phyloP scores from a whole-genome alignment of 768 basidiomycete species.

The Tricholoma flavovirens region DNA sequence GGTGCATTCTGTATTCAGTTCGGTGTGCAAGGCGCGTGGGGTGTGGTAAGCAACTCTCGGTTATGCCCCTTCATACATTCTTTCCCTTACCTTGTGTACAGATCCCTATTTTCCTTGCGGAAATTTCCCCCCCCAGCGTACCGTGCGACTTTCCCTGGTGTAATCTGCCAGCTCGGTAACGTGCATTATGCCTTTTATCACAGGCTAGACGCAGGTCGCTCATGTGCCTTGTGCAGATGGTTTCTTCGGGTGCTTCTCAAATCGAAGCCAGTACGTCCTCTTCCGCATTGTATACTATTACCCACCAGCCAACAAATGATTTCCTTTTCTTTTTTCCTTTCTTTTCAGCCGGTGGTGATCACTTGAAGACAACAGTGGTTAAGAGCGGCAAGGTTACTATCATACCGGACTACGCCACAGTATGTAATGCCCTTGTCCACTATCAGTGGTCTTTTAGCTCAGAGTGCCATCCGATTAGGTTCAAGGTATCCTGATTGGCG shows the following conservation, averaged over 20 bases:
- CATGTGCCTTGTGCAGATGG: conserved; percentile 31
- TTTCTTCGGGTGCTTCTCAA: conserved; percentile 63
- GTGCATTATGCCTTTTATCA: conserved; percentile 24
- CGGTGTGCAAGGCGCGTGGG: conserved; percentile 88
- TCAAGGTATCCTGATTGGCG: conserved; percentile 85
- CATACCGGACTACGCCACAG: conserved; percentile 62
- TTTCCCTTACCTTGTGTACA: conserved; percentile 32
- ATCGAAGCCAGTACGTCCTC: conserved; percentile 62
- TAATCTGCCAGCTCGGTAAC: conserved; percentile 80
- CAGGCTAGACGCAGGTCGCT: background rate
- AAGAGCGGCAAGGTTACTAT: conserved; percentile 33
- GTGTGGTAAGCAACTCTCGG: conserved; percentile 53
- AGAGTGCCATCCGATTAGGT: conserved; percentile 35
- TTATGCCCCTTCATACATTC: conserved; percentile 26
- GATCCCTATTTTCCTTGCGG: conserved; percentile 73
- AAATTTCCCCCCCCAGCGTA: conserved; percentile 85
- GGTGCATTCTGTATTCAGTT: conserved; percentile 84
- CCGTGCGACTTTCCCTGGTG: conserved; percentile 80
- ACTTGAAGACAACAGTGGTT: conserved; percentile 46
- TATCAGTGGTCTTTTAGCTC: background rate
- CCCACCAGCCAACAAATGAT: conserved; percentile 1
- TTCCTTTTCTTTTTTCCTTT: too few relatives aligned
- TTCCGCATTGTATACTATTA: background rate
- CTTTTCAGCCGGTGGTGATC: conserved; percentile 52
- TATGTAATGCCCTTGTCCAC: conserved; percentile 12